Evolutionary conservation across 805 yeast species (phyloP).

Genomic region (Brettanomyces nanus): DNA sequence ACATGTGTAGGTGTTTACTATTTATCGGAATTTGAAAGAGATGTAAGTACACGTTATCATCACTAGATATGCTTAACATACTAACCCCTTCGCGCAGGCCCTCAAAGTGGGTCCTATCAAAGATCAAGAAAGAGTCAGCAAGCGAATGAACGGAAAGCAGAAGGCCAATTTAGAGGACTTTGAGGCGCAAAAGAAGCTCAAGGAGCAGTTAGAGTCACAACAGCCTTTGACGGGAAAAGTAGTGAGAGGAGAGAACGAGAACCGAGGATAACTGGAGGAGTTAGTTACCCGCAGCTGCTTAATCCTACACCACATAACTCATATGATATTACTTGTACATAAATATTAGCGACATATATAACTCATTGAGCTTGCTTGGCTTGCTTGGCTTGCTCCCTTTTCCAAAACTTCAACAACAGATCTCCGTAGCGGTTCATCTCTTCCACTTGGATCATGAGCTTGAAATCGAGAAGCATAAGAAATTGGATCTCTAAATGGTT

Average conservation of each 20-base stretch:
- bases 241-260: slow-evolving; percentile 28
- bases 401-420: slow-evolving; percentile 77
- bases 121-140: slow-evolving; percentile 61
- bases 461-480: slow-evolving; percentile 74
- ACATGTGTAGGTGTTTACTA: slow-evolving; percentile 64
- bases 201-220: slow-evolving; percentile 43
- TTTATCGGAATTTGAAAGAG: slow-evolving; percentile 62
- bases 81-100: slow-evolving; percentile 28
- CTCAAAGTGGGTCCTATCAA: slow-evolving; percentile 78
- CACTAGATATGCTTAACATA: background rate
- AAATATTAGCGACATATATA: no score
- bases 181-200: slow-evolving; percentile 51
- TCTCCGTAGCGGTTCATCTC: slow-evolving; percentile 90
- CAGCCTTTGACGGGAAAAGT: slow-evolving; percentile 60
- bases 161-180: slow-evolving; percentile 59
- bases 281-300: background rate
- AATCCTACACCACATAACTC: background rate
- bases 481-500: slow-evolving; percentile 90
- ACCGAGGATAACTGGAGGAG: background rate
- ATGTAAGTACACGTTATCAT: slow-evolving; percentile 31
- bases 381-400: slow-evolving; percentile 48
- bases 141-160: slow-evolving; percentile 31
- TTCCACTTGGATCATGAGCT: slow-evolving; percentile 78
- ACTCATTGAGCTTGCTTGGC: no score
- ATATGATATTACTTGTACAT: background rate